Base-by-base conservation (phyloP, 2,329 filamentous ascomycete species). In the Alternaria tenuissima region DNA sequence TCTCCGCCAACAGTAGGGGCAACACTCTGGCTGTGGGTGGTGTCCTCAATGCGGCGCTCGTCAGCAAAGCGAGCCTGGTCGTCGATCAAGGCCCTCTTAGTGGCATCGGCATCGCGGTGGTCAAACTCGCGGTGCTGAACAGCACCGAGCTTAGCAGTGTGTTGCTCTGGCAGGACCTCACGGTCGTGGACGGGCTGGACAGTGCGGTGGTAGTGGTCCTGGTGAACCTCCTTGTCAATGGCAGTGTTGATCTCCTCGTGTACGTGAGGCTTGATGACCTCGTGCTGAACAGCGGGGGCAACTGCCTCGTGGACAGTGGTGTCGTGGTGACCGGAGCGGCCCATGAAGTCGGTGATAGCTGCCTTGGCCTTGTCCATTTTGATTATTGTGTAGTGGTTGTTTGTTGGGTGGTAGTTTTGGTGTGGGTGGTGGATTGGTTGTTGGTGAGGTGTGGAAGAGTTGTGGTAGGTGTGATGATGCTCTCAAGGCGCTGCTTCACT, bases 161-260 rank as follows among this genome's bases (percentile, higher is more conserved):
- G 89, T 75, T 88, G 79, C 77, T 91, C 89, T 0, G 89, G 87
- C 0, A 85, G 76, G 9, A 82, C 81, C 70, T 86, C 86, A 64
- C 82, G 78, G 67, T 87, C 81, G 18, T 80, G 58, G 24, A 92
- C 79, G 0, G 89, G 89, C 78, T 92, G 89, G 1, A 91, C 80
- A 0, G 87, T 88, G 47, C 88, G 90, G 75, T 92, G 88, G 75
- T 91, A 87, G 69, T 92, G 89, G 60, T 91, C 87, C 74, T 91
- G 89, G 72, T 92, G 89, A 4, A 91, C 81, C 68, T 92, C 89
- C 66, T 85, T 86, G 72, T 92, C 88, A 26, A 91, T 76, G 7
- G 87, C 89, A 1, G 86, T 89, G 20, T 81, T 83, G 9, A 86
- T 68, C n/a, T 88, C 78, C 71, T 91, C 87, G 56, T 90, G 88